Evolutionary conservation across 1,284 basidiomycete genomes (phyloP), one percentile per base, ranked within the genome.

Genomic region (Pascua guehoae): DNA sequence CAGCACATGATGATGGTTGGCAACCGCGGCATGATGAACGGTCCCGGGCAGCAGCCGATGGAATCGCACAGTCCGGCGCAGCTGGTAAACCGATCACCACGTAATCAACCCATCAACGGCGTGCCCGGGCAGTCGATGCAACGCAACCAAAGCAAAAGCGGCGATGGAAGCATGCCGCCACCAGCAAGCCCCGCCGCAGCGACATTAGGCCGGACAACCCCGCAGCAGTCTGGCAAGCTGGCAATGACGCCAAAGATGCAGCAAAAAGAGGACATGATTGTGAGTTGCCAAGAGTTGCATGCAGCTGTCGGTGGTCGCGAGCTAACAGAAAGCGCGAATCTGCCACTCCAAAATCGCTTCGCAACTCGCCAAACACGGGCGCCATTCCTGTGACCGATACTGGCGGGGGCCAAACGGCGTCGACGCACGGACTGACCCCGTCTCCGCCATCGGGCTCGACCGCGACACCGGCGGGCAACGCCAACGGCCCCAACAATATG

Each of bases 341-440:
- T 14, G 64, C 64, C 10, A 75, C 73, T 4, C 72, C 73, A 2
- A 72, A 74, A 55, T 75, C 73, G 14, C 53, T 71, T 24, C 62
- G 71, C 18, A 71, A 70, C 50, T 75, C 73, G 7, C 73, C 73
- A 0, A 69, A 62, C 37, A 65, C 54, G 10, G 54, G 61, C 14
- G 49, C 58, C 15, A 54, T 66, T 18, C 36, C 54, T 18, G 56
- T 68, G 10, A 63, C 59, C 14, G 50, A 53, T 24, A 49, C 61
- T 38, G 56, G 57, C 9, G 36, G 59, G 16, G 16, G n/a, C 12
- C 54, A 51, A 40, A 49, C 65, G 2, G 50, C 60, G 12, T 60
- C 61, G 8, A 61, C 63, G 7, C 62, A 66, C 18, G 65, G 59
- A 11, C 52, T 65, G 14, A 71, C 66, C 1, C 65, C 69, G 2